A percentile compares a stretch with the other conserved stretches of the same genome.
phyloP scores from a whole-genome alignment of 768 basidiomycete species.

The Kwoniella pini region DNA sequence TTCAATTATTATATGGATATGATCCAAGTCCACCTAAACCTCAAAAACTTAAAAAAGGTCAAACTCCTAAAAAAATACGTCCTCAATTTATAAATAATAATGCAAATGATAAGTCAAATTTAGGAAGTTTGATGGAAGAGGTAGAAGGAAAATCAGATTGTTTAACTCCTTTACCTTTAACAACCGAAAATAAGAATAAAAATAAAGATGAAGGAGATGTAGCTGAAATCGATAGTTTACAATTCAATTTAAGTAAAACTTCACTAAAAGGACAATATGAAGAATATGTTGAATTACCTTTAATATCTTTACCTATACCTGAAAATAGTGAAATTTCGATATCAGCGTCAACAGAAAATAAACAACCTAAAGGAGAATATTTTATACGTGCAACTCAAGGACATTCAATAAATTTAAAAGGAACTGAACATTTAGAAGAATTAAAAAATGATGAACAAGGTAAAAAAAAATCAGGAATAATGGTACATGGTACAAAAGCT shows the following conservation, averaged over 20 bases:
- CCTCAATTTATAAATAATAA: too few species aligned
- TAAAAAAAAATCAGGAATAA: slow-evolving; percentile 62
- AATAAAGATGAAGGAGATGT: slow-evolving; percentile 55
- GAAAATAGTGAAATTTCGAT: too few species aligned
- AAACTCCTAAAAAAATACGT: slow-evolving; percentile 5
- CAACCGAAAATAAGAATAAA: neutral
- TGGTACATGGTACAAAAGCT: slow-evolving; percentile 51
- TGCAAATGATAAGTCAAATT: too few species aligned
- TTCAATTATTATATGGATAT: slow-evolving; percentile 50
- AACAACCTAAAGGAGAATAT: slow-evolving; percentile 29
- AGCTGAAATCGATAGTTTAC: slow-evolving; percentile 16
- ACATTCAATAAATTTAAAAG: slow-evolving; percentile 48
- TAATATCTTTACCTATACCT: slow-evolving; percentile 26
- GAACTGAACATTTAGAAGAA: slow-evolving; percentile 41
- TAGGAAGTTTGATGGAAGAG: neutral
- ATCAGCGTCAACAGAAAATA: neutral
- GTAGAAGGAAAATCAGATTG: neutral
- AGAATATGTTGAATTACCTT: slow-evolving; percentile 24
- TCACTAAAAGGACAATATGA: neutral
- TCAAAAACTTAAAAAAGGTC: slow-evolving; percentile 27
- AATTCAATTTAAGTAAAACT: neutral
- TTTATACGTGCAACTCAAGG: slow-evolving; percentile 54
- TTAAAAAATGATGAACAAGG: slow-evolving; percentile 58
- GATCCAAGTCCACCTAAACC: slow-evolving; percentile 44
- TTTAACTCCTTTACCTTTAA: neutral